These are phyloP conservation scores for Aspergillus piperis DNA, from an alignment of 2,329 filamentous ascomycete species.

Conservation along the genomic window DNA sequence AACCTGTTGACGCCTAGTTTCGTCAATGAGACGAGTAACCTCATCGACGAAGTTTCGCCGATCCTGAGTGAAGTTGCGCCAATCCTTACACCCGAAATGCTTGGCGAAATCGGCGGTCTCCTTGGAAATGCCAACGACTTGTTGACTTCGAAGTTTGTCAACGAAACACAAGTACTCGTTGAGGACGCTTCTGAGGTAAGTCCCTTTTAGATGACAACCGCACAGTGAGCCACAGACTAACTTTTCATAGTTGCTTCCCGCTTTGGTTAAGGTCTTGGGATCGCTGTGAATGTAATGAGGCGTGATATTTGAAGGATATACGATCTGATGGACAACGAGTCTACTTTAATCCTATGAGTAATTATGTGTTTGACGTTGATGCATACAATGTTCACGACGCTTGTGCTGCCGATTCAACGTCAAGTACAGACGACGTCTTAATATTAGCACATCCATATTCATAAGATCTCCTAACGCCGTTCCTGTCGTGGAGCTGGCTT, in stretches of 20 bases:
- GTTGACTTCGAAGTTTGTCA: slow-evolving; percentile 26
- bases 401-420: slow-evolving; percentile 13
- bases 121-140: slow-evolving; percentile 22
- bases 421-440: slow-evolving; percentile 6
- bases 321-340: slow-evolving; percentile 29
- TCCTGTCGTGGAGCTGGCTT: not conserved
- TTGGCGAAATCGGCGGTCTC: slow-evolving; percentile 27
- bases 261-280: slow-evolving; percentile 32
- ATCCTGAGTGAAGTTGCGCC: slow-evolving; percentile 33
- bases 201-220: not conserved
- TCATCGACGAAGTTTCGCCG: slow-evolving; percentile 32
- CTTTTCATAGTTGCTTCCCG: slow-evolving; percentile 30
- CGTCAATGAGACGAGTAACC: slow-evolving; percentile 30
- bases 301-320: slow-evolving; percentile 14
- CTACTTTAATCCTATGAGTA: slow-evolving; percentile 38
- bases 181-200: slow-evolving; percentile 35
- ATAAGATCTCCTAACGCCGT: not conserved
- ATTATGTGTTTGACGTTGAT: slow-evolving; percentile 21
- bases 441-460: slow-evolving; percentile 1
- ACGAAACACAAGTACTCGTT: slow-evolving; percentile 31
- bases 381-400: slow-evolving; percentile 49
- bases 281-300: slow-evolving; percentile 25
- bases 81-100: slow-evolving; percentile 30
- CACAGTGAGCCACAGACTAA: slow-evolving; percentile 10
- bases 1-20: slow-evolving; percentile 33